These are phyloP conservation scores for Gleditsia sinensis DNA, from an alignment of 306 rosid genomes.

Conservation along the genomic window DNA sequence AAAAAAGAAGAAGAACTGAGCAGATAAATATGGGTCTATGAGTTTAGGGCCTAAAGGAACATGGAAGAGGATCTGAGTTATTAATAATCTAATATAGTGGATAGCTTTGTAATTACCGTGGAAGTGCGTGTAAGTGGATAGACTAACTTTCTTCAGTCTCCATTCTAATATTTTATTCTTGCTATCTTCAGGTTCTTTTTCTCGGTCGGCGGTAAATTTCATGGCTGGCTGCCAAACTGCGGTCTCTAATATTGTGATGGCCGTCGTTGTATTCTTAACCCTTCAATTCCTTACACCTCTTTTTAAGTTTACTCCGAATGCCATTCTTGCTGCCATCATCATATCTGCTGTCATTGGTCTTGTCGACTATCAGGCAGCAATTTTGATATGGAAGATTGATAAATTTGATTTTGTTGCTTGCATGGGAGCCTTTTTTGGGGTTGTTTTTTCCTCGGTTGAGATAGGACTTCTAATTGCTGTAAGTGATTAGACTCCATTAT, in stretches of 20 bases:
- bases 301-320: constrained; percentile 91
- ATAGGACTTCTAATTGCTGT: constrained; percentile 93
- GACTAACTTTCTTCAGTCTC: background rate
- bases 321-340: constrained; percentile 82
- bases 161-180: constrained; percentile 21
- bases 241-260: constrained; percentile 86
- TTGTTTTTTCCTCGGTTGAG: constrained; percentile 78
- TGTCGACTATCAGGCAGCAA: constrained; percentile 79
- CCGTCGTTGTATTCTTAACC: constrained; percentile 77
- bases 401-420: constrained; percentile 93
- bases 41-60: background rate
- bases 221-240: constrained; percentile 92
- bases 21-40: background rate
- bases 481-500: constrained; percentile 32
- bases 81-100: background rate
- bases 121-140: background rate
- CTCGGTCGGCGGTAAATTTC: constrained; percentile 92
- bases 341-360: constrained; percentile 87
- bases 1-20: no score
- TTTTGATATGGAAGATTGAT: constrained; percentile 90
- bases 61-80: background rate
- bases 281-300: constrained; percentile 84
- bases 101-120: background rate
- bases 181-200: constrained; percentile 76
- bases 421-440: constrained; percentile 97